Conservation (phyloP, 2,329 filamentous ascomycete species). For the Hypocrella siamensis region DNA sequence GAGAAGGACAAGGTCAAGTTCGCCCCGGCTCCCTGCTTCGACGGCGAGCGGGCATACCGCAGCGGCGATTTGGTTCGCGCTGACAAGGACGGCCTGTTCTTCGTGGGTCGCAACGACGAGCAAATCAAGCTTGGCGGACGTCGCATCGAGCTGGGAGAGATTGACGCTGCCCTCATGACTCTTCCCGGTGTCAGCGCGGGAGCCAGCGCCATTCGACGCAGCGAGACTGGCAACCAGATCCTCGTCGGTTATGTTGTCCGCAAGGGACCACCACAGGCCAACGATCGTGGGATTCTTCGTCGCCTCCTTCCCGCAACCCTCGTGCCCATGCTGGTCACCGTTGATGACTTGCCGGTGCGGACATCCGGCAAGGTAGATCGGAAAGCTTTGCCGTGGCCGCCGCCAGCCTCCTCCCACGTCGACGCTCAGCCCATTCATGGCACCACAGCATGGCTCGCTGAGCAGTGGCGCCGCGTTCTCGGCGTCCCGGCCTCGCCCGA, state of each 20-base stretch:
- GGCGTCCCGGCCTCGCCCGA: slow-evolving; percentile 5
- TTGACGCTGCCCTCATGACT: slow-evolving; percentile 9
- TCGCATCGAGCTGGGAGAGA: slow-evolving; percentile 12
- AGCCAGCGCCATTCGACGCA: slow-evolving; percentile 7
- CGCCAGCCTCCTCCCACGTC: slow-evolving; percentile 3
- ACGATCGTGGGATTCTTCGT: slow-evolving; percentile 3
- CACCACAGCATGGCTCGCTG: slow-evolving; percentile 8
- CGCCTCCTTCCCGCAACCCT: slow-evolving; percentile 6
- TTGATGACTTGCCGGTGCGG: slow-evolving; percentile 7
- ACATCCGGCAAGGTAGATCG: slow-evolving; percentile 10
- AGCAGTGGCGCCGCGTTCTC: slow-evolving; percentile 8
- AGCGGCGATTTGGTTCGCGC: slow-evolving; percentile 12
- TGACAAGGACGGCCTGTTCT: slow-evolving; percentile 8
- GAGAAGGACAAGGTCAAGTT: slow-evolving; percentile 8
- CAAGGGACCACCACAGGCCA: not conserved
- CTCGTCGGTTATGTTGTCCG: slow-evolving; percentile 9
- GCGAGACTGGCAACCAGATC: slow-evolving; percentile 8
- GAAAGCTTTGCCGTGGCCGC: slow-evolving; percentile 7
- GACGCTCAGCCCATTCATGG: slow-evolving; percentile 3
- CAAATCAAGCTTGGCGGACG: slow-evolving; percentile 14
- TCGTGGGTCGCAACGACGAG: slow-evolving; percentile 12
- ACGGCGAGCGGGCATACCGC: slow-evolving; percentile 9
- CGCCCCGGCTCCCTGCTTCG: slow-evolving; percentile 6
- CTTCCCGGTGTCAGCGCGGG: slow-evolving; percentile 8
- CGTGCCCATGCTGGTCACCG: slow-evolving; percentile 7